Conservation (phyloP, 805 yeast species). For the Suhomyces pyralidae region DNA sequence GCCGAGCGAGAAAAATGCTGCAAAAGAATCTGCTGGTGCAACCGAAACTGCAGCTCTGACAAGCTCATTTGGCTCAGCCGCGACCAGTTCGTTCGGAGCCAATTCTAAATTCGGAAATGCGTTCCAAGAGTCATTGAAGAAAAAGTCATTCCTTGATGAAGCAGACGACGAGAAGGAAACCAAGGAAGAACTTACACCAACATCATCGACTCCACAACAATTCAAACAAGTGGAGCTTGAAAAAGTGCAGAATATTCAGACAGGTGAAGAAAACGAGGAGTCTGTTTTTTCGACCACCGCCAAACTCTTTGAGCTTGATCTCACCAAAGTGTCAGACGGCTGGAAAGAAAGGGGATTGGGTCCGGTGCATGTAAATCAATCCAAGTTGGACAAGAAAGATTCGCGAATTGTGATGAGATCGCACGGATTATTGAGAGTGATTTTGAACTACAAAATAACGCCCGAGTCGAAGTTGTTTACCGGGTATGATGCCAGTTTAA, state of each 20-base stretch:
- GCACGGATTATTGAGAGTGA: slow-evolving; percentile 77
- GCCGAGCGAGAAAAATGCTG: slow-evolving; percentile 2
- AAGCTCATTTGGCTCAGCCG: slow-evolving; percentile 1
- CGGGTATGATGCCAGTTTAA: slow-evolving; percentile 84
- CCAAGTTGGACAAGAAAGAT: slow-evolving; percentile 33
- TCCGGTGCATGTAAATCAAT: slow-evolving; percentile 70
- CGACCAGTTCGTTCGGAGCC: slow-evolving; percentile 41
- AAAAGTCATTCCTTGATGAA: slow-evolving; percentile 58
- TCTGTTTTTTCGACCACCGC: slow-evolving; percentile 68
- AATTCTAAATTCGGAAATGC: slow-evolving; percentile 51
- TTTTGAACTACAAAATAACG: slow-evolving; percentile 69
- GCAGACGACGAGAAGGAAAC: slow-evolving; percentile 11
- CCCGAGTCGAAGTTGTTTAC: slow-evolving; percentile 59
- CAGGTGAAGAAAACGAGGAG: slow-evolving; percentile 89
- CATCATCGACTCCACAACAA: slow-evolving; percentile 24
- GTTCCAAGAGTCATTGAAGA: slow-evolving; percentile 48
- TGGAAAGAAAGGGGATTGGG: slow-evolving; percentile 98
- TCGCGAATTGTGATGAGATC: slow-evolving; percentile 88
- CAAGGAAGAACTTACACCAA: slow-evolving; percentile 14
- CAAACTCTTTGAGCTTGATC: slow-evolving; percentile 71
- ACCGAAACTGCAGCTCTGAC: neutral
- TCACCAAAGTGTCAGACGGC: slow-evolving; percentile 63
- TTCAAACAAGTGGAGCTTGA: slow-evolving; percentile 60
- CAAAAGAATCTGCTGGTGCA: neutral
- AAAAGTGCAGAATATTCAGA: slow-evolving; percentile 54